These are phyloP conservation scores for Rhizomucor pusillus DNA, from an alignment of 371 early-diverging fungal species.

Conservation along the genomic window DNA sequence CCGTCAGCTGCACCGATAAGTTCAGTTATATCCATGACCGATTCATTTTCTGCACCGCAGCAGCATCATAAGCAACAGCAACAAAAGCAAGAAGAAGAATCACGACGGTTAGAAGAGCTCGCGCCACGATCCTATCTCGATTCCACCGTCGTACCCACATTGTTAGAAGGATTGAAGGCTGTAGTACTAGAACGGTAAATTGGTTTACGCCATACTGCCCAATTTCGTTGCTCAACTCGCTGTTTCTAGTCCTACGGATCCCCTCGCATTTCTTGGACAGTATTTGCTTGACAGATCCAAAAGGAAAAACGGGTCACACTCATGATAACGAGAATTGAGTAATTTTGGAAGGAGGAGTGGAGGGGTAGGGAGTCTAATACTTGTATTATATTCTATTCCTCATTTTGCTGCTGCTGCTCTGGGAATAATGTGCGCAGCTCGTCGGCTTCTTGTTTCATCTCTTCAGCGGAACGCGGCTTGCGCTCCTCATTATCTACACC, in stretches of 20 bases:
- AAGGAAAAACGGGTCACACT: conserved; percentile 1
- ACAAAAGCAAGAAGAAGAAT: too few species aligned
- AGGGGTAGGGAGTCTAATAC: background rate
- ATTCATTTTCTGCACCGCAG: background rate
- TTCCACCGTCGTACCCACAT: conserved; percentile 54
- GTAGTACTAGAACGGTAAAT: conserved; percentile 57
- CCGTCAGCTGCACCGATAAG: too few species aligned
- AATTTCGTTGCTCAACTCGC: too few species aligned
- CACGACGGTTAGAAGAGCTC: conserved; percentile 14
- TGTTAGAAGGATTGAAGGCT: conserved; percentile 66
- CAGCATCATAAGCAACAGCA: background rate
- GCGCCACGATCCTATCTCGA: conserved; percentile 61
- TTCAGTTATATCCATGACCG: too few species aligned
- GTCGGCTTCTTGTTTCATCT: conserved; percentile 80
- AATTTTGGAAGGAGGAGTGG: background rate
- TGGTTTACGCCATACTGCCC: too few species aligned
- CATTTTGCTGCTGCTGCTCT: background rate
- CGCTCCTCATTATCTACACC: conserved; percentile 70
- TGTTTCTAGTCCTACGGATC: conserved; percentile 17
- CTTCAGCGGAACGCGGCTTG: conserved; percentile 62
- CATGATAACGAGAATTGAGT: background rate
- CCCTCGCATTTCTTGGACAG: conserved; percentile 17
- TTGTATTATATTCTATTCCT: background rate
- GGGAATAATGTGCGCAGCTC: conserved; percentile 51
- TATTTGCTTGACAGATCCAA: conserved; percentile 16